Evolutionary conservation across 305 asterid genomes (phyloP).

Genomic region (Ilex paraguariensis): DNA sequence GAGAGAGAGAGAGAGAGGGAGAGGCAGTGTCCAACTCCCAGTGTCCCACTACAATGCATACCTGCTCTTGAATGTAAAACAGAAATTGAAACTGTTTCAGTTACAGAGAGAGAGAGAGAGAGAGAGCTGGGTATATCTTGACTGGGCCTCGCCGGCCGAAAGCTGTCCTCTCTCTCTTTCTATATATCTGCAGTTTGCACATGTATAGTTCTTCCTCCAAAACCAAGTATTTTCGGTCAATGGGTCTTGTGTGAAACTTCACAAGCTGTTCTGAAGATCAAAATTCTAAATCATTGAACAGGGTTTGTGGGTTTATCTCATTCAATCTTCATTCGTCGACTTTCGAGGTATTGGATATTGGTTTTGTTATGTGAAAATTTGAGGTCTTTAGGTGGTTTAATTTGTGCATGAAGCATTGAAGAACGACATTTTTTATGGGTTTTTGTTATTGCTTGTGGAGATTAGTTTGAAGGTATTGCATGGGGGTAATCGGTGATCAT

Average conservation of each 20-base stretch:
- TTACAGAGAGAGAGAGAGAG: conserved; percentile 16
- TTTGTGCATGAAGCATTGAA: conserved; percentile 22
- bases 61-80: conserved; percentile 8
- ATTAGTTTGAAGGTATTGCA: conserved; percentile 10
- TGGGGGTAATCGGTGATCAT: conserved; percentile 15
- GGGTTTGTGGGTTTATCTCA: conserved; percentile 6
- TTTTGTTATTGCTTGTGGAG: conserved; percentile 16
- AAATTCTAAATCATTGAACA: conserved; percentile 1
- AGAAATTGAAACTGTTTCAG: conserved; percentile 18
- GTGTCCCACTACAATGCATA: not conserved
- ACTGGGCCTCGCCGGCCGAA: conserved; percentile 15
- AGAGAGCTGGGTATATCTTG: not conserved
- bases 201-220: conserved; percentile 9
- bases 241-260: conserved; percentile 2
- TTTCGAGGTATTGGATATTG: conserved; percentile 4
- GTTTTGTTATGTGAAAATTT: conserved; percentile 13
- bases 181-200: not conserved
- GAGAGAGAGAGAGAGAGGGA: too few relatives aligned
- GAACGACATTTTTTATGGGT: conserved; percentile 8
- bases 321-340: conserved; percentile 8
- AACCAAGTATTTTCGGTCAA: conserved; percentile 12
- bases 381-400: conserved; percentile 3
- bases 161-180: conserved; percentile 5
- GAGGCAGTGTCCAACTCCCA: not conserved
- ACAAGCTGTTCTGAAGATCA: conserved; percentile 6